Evolutionary conservation across 768 basidiomycete genomes (phyloP).

Genomic region (Coprinellus micaceus): DNA sequence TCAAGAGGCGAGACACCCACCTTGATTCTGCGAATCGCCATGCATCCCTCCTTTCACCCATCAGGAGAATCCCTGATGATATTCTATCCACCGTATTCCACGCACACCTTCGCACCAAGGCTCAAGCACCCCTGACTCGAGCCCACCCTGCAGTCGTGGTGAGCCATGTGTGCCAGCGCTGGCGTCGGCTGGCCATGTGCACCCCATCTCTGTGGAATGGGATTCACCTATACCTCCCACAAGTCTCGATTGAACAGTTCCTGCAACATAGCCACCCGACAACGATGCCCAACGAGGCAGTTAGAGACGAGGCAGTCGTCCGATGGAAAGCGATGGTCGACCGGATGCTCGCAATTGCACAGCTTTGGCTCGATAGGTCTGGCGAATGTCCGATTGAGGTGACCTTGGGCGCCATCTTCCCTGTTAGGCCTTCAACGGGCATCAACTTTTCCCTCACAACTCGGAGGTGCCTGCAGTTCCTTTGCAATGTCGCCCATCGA

Average conservation of each 20-base stretch:
- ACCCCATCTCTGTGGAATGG: not conserved
- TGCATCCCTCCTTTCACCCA: not conserved
- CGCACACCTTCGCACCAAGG: not conserved
- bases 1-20: not conserved
- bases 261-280: too few species aligned
- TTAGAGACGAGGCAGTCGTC: not conserved
- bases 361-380: not conserved
- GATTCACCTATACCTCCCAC: too few species aligned
- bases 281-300: not conserved
- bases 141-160: not conserved
- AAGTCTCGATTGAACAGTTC: too few species aligned
- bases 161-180: not conserved
- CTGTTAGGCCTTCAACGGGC: not conserved
- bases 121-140: not conserved
- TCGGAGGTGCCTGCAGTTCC: too few species aligned
- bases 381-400: not conserved
- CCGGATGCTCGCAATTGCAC: not conserved
- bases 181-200: not conserved
- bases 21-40: not conserved
- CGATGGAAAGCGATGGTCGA: not conserved
- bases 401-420: not conserved
- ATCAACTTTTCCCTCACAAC: too few species aligned
- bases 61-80: not conserved
- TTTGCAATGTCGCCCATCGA: too few species aligned
- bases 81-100: not conserved